Base-by-base conservation (phyloP, 371 early-diverging fungal species). In the Amoeboradix gromovi region DNA sequence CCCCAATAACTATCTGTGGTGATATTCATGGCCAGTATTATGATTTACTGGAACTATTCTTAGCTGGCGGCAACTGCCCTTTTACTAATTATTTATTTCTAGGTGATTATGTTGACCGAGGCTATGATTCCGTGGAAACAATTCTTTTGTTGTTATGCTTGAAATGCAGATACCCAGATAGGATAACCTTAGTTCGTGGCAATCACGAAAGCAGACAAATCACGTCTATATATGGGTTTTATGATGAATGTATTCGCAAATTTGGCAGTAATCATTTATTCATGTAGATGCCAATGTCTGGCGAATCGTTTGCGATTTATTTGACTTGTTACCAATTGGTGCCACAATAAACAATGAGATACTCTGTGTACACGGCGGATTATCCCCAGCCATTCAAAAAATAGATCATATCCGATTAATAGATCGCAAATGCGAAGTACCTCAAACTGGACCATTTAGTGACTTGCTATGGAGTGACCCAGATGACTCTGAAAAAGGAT, bases 391-490 rank as follows among this genome's bases (percentile, higher is more conserved):
- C 29, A 90, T 98, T 71, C 90, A 89, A 78, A 91, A 94, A 16
- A 78, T 99, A 31, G 98, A 98, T 80, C 93, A 98, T 72, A 91
- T 99, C 72, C 86, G 94, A 68, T 81, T 88, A 1, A 82, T 99
- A 70, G 94, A 98, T 78, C 86, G 98, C 70, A 86, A 91, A 72
- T 92, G 93, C 77, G 98, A 99, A 78, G 90, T 98, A 66, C 98
- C 99, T 29, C 96, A 97, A 74, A 92, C 94, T 74, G 99, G 99
- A 31, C 89, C 91, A 22, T 94, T 95, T 94, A 93, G 94, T 73
- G 91, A 80, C 68, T 65, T 80, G 1, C 71, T 80, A 22, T 67
- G 67, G 67, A 28, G 28, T 28, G 67, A 67, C 29, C 67, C 67
- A 67, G 67, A 67, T 28, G 67, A 67, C 27, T 28, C 28, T 67